phyloP scores from a whole-genome alignment of 2,329 filamentous ascomycete genomes.

The Colletotrichum noveboracense region DNA sequence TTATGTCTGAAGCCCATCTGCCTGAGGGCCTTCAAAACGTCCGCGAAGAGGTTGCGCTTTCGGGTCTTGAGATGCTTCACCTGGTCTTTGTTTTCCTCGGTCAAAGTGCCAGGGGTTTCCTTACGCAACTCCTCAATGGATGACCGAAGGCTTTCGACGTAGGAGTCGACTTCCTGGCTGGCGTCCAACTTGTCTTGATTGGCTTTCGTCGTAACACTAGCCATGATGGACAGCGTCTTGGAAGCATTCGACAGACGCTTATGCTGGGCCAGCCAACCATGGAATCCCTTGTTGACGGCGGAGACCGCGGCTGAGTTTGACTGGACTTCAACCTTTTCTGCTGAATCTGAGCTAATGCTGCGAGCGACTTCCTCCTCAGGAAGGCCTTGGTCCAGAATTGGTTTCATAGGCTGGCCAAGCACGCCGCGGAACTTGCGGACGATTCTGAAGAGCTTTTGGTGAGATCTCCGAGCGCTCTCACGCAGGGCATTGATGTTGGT shows the following conservation, averaged over 20 bases:
- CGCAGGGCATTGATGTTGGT: slow-evolving; percentile 89
- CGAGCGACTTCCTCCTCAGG: slow-evolving; percentile 49
- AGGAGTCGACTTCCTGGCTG: slow-evolving; percentile 57
- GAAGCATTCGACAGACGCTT: slow-evolving; percentile 73
- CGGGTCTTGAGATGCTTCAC: slow-evolving; percentile 90
- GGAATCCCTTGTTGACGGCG: slow-evolving; percentile 37
- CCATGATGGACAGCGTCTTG: slow-evolving; percentile 78
- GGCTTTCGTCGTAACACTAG: slow-evolving; percentile 51
- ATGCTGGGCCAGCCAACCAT: slow-evolving; percentile 51
- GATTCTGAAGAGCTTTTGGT: slow-evolving; percentile 89
- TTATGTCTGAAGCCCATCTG: slow-evolving; percentile 92
- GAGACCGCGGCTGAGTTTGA: slow-evolving; percentile 28
- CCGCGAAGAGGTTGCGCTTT: slow-evolving; percentile 89
- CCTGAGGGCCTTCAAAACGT: slow-evolving; percentile 81
- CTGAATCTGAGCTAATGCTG: background rate
- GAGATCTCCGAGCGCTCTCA: slow-evolving; percentile 88
- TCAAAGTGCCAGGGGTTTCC: slow-evolving; percentile 81
- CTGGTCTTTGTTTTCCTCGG: slow-evolving; percentile 82
- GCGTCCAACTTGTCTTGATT: slow-evolving; percentile 2
- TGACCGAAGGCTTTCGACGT: slow-evolving; percentile 71
- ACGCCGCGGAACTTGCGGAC: slow-evolving; percentile 88
- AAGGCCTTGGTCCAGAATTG: slow-evolving; percentile 64
- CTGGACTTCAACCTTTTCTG: slow-evolving; percentile 27
- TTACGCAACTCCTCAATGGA: slow-evolving; percentile 78
- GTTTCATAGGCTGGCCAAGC: slow-evolving; percentile 76